Percentiles rank a stretch among this genome's conserved stretches.
Conservation (phyloP, 257 asterid species). For the Penstemon eatonii region DNA sequence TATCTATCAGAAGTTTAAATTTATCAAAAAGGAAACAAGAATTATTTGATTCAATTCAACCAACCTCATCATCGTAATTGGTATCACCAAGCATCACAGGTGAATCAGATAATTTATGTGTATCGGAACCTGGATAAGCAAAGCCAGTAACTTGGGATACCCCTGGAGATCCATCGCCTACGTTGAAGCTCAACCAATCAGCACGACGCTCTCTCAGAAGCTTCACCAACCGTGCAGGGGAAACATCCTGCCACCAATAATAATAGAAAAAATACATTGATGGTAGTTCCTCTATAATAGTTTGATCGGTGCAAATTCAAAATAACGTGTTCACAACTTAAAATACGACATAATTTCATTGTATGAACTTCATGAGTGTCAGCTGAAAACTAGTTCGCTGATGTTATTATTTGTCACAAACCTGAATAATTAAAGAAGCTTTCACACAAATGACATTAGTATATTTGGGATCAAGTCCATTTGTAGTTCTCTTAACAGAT, state of each 20-base stretch:
- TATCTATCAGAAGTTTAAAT: not conserved
- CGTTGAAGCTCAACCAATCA: slow-evolving; percentile 49
- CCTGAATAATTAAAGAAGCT: slow-evolving; percentile 42
- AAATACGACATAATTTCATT: too few relatives aligned
- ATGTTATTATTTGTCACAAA: slow-evolving; percentile 26
- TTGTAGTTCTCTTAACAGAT: slow-evolving; percentile 30
- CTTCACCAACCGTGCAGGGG: slow-evolving; percentile 41
- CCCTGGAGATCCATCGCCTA: slow-evolving; percentile 30
- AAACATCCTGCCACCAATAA: slow-evolving; percentile 40
- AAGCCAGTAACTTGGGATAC: slow-evolving; percentile 28
- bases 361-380: too few relatives aligned
- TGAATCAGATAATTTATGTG: slow-evolving; percentile 26
- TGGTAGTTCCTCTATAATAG: too few relatives aligned
- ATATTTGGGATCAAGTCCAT: slow-evolving; percentile 28
- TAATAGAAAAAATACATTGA: not conserved
- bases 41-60: not conserved
- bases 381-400: too few relatives aligned
- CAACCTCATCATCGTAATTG: slow-evolving; percentile 43
- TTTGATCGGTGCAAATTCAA: too few relatives aligned
- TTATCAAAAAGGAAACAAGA: not conserved
- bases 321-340: too few relatives aligned
- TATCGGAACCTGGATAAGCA: slow-evolving; percentile 35
- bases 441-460: slow-evolving; percentile 43
- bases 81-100: slow-evolving; percentile 39
- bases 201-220: slow-evolving; percentile 42